phyloP scores from a whole-genome alignment of 1,139 yeast species.

The Taphrina pruni region DNA sequence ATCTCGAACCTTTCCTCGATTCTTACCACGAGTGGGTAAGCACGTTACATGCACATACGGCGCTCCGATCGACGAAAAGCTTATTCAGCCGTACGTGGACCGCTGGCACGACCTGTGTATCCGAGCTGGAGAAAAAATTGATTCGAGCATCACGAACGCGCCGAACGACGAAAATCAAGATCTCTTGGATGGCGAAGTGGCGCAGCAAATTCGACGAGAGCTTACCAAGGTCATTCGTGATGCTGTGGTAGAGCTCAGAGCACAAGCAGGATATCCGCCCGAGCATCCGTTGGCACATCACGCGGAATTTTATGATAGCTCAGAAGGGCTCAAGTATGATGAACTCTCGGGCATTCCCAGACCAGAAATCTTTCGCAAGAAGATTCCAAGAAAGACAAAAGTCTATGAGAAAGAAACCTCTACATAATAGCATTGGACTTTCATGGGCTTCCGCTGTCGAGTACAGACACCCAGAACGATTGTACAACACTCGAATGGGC shows the following conservation, averaged over 20 bases:
- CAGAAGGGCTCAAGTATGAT: conserved; percentile 39
- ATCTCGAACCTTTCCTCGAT: conserved; percentile 58
- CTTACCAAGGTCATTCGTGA: conserved; percentile 73
- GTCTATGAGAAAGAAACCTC: conserved; percentile 34
- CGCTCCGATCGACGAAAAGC: conserved; percentile 65
- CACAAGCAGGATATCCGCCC: conserved; percentile 59
- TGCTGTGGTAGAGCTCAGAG: conserved; percentile 66
- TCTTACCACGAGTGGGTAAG: conserved; percentile 71
- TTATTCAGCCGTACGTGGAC: conserved; percentile 52
- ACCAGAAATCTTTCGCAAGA: conserved; percentile 37
- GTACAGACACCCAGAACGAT: too few relatives aligned
- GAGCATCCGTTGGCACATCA: conserved; percentile 55
- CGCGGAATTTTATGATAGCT: conserved; percentile 31
- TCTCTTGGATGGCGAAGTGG: conserved; percentile 67
- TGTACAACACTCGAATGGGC: not conserved
- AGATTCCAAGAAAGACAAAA: conserved; percentile 8
- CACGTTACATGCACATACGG: conserved; percentile 76
- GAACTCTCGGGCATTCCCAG: conserved; percentile 33
- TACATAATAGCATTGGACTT: not conserved
- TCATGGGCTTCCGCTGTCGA: not conserved
- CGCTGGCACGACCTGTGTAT: conserved; percentile 59
- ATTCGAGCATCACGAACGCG: not conserved
- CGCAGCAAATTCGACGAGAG: conserved; percentile 66
- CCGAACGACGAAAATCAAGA: conserved; percentile 49
- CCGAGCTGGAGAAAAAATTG: conserved; percentile 60